A percentile compares a stretch with the other conserved stretches of the same genome.
phyloP scores from a whole-genome alignment of 179 eudicot species.

The Amaranthus tricolor region DNA sequence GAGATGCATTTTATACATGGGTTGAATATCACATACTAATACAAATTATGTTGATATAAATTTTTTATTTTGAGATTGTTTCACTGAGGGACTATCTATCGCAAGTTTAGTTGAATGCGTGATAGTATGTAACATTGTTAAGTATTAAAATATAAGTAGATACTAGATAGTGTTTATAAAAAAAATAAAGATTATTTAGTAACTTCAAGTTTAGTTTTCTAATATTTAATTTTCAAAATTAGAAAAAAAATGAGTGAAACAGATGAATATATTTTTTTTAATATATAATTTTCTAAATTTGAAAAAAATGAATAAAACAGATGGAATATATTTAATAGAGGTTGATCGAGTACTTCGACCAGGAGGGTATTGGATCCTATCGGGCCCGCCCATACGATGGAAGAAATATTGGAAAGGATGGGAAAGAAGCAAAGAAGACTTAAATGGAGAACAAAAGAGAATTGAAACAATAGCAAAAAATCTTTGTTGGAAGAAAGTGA shows the following conservation, averaged over 20 bases:
- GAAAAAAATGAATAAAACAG: constrained; percentile 27
- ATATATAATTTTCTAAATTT: neutral
- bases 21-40: too few species aligned
- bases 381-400: constrained; percentile 88
- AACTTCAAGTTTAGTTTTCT: neutral
- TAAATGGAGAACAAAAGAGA: constrained; percentile 61
- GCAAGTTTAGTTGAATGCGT: too few species aligned
- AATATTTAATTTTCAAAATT: neutral
- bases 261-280: constrained; percentile 51
- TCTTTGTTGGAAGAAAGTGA: constrained; percentile 75
- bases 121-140: too few species aligned
- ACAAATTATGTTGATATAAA: too few species aligned
- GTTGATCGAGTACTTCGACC: constrained; percentile 79
- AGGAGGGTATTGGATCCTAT: constrained; percentile 85
- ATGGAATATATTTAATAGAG: constrained; percentile 71
- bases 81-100: too few species aligned
- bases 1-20: too few species aligned
- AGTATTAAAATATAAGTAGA: too few species aligned
- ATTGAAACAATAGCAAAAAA: constrained; percentile 66
- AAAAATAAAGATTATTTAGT: too few species aligned
- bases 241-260: neutral
- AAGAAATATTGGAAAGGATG: constrained; percentile 75
- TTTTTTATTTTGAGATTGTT: too few species aligned
- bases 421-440: constrained; percentile 68
- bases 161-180: too few species aligned